phyloP scores from a whole-genome alignment of 306 rosid genomes.

The Betula pendula region DNA sequence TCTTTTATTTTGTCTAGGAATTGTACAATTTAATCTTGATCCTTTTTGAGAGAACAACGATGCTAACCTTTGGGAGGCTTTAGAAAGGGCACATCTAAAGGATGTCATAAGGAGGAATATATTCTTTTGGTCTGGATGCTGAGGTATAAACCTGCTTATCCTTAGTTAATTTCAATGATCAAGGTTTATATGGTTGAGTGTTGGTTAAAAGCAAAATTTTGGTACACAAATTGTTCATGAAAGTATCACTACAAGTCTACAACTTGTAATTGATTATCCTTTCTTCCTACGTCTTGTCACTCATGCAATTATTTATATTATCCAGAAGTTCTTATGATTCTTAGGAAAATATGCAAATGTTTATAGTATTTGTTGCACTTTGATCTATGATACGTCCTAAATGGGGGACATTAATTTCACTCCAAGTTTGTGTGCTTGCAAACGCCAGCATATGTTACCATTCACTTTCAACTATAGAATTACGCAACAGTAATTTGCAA shows the following conservation, averaged over 20 bases:
- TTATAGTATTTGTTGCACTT: background rate
- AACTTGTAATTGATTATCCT: background rate
- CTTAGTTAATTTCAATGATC: conserved; percentile 10
- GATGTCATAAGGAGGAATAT: conserved; percentile 65
- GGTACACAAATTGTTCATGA: background rate
- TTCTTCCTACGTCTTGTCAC: background rate
- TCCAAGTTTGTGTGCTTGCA: background rate
- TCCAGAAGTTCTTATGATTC: background rate
- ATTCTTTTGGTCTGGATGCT: conserved; percentile 76
- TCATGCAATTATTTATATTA: background rate
- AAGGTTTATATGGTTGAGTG: conserved; percentile 2
- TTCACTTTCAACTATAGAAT: no score
- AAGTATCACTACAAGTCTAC: background rate
- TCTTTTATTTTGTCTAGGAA: conserved; percentile 45
- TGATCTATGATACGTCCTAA: background rate
- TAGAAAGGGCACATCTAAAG: conserved; percentile 82
- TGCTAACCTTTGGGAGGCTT: conserved; percentile 86
- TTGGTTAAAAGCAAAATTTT: background rate
- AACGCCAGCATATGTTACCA: no score
- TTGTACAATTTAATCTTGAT: conserved; percentile 81
- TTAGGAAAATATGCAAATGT: no score
- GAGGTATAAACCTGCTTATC: conserved; percentile 46
- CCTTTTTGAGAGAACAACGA: conserved; percentile 79
- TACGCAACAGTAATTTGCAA: no score
- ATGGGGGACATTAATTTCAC: background rate